Evolutionary conservation across 108 stramenopile genomes (phyloP), one percentile per base, ranked within the genome.

Genomic region (Cyclotella choctawhatcheeana): DNA sequence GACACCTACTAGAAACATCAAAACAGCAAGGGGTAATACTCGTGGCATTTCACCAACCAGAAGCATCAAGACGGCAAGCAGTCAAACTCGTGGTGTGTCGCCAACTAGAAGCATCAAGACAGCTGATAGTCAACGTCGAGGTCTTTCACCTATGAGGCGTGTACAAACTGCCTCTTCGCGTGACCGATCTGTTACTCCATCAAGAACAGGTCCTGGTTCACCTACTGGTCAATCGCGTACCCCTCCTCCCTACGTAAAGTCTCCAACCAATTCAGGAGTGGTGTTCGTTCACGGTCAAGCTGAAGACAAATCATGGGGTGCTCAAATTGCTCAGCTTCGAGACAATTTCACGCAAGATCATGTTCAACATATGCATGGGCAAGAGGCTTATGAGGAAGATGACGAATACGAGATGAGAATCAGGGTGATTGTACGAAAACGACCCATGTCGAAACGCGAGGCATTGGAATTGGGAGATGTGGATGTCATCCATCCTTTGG

Each of bases 351-450:
- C 71, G 5, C 62, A 29, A 6, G 86, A 91, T 59, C 87, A 93
- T 48, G 82, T 80, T 65, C 52, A 85, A 20, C 79, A 85, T 47
- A 66, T 71, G 60, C 54, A 64, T 12, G 44, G 67, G 14, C 50
- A 71, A 44, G 30, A 43, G 26, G 24, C 70, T 13, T 45, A 73
- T 25, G 27, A 50, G 25, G 67, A 79, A 35, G 74, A 79, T 44
- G 67, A 56, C n/a, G 86, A 88, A 10, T 88, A 90, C 37, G 87
- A 94, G 37, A 91, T 91, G 91, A 69, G 89, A 20, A 95, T 97
- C 43, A 73, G 92, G 8, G 96, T 98, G 48, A 84, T 93, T 59
- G 91, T 95, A 16, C 80, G 96, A 32, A 97, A 97, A 71, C 82
- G 96, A 40, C 96, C 96, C 24, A 77, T 97, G 75, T 85, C 84